phyloP scores from a whole-genome alignment of 1,284 basidiomycete species.

The Ceratobasidium sp. region DNA sequence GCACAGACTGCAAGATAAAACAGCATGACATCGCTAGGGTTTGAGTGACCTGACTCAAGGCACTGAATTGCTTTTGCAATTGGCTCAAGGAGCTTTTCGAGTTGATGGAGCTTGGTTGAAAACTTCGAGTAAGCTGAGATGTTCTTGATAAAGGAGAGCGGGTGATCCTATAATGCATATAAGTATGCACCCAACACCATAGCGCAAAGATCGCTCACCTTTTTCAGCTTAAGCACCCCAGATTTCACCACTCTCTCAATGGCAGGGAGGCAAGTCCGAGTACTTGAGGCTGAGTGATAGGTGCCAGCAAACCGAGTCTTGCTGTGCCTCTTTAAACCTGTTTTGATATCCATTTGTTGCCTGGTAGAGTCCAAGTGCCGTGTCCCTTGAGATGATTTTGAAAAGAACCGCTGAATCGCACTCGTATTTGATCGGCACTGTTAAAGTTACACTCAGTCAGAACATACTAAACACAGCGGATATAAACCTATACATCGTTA shows the following conservation, averaged over 20 bases:
- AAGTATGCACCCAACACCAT: background rate
- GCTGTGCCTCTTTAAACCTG: conserved; percentile 55
- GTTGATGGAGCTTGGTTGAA: conserved; percentile 4
- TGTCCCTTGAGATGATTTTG: conserved; percentile 53
- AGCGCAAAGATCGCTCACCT: conserved; percentile 10
- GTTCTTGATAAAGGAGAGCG: conserved; percentile 5
- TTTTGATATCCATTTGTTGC: conserved; percentile 45
- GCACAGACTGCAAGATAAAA: conserved; percentile 43
- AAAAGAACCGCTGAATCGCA: conserved; percentile 52
- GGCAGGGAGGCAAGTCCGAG: background rate
- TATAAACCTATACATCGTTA: conserved; percentile 45
- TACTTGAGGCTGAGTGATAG: conserved; percentile 42
- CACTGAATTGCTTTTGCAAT: conserved; percentile 44
- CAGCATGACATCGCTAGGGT: conserved; percentile 42
- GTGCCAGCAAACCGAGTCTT: conserved; percentile 57
- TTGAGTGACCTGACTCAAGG: conserved; percentile 41
- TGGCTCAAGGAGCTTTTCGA: conserved; percentile 32
- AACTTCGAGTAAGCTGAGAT: background rate
- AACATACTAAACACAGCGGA: no score
- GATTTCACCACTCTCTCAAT: background rate
- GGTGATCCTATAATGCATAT: background rate
- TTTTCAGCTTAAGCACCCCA: conserved; percentile 15
- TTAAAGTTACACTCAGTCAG: no score
- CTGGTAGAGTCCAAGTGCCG: conserved; percentile 50
- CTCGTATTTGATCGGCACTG: conserved; percentile 46